These are phyloP conservation scores for Escovopsis sp. DNA, from an alignment of 2,329 filamentous ascomycete genomes.

Conservation along the genomic window DNA sequence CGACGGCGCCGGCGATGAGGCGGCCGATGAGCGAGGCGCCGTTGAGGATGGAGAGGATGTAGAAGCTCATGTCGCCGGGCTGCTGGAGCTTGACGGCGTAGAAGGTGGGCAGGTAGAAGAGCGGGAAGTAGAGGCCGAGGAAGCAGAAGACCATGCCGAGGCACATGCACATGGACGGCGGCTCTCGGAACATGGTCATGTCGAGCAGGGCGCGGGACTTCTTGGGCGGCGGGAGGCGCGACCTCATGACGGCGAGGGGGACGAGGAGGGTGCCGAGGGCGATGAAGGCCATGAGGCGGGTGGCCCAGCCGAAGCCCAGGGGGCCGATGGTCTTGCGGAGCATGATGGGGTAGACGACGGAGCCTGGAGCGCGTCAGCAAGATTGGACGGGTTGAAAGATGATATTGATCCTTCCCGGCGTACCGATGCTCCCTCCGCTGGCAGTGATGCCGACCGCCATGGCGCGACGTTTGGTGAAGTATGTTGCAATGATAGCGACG, in stretches of 20 bases:
- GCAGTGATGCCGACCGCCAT: conserved; percentile 29
- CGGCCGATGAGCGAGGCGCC: conserved; percentile 31
- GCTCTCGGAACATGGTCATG: conserved; percentile 26
- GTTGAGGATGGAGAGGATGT: conserved; percentile 31
- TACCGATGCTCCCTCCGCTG: conserved; percentile 24
- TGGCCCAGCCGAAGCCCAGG: conserved; percentile 21
- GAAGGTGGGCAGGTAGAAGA: conserved; percentile 27
- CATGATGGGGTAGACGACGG: conserved; percentile 21
- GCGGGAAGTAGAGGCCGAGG: conserved; percentile 25
- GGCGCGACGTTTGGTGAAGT: conserved; percentile 18
- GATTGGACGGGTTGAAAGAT: not conserved
- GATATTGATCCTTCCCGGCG: conserved; percentile 1
- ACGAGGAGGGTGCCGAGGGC: conserved; percentile 19
- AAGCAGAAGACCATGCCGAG: conserved; percentile 21
- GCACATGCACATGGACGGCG: conserved; percentile 20
- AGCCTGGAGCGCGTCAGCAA: not conserved
- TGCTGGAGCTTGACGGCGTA: not conserved
- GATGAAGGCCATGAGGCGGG: conserved; percentile 17
- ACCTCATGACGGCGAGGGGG: conserved; percentile 23
- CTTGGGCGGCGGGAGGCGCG: conserved; percentile 16
- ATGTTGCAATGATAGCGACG: conserved; percentile 25
- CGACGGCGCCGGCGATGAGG: conserved; percentile 23
- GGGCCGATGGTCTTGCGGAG: conserved; percentile 17
- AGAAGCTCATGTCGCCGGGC: conserved; percentile 16
- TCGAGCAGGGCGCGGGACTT: conserved; percentile 28